Evolutionary conservation across 768 basidiomycete species (phyloP).

Genomic region (Agrocybe praecox): DNA sequence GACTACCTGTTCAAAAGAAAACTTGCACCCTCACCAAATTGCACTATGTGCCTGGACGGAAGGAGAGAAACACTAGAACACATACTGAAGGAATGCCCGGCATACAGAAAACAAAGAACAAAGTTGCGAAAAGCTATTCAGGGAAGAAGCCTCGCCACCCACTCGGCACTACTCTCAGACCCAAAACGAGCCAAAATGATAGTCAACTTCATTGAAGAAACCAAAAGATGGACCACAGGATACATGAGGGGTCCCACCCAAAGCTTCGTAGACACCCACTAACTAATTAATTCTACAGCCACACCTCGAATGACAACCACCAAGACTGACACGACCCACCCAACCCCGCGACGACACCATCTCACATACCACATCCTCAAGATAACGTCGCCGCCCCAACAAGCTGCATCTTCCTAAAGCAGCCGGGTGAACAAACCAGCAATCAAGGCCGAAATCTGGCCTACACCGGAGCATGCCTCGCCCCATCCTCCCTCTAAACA

Average conservation of each 20-base stretch:
- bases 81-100: not conserved
- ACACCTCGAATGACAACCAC: not conserved
- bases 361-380: not conserved
- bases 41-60: not conserved
- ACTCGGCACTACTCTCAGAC: not conserved
- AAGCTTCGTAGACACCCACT: not conserved
- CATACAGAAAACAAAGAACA: not conserved
- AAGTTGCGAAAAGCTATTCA: not conserved
- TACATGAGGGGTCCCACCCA: not conserved
- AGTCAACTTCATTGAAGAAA: not conserved
- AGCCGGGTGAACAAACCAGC: not conserved
- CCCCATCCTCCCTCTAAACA: not conserved
- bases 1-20: not conserved
- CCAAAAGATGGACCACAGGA: not conserved
- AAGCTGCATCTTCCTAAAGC: not conserved
- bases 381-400: not conserved
- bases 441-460: not conserved
- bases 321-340: too few species aligned
- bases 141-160: not conserved
- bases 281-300: not conserved
- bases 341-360: not conserved
- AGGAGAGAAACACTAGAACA: not conserved
- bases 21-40: not conserved
- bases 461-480: not conserved
- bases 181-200: not conserved